phyloP scores from a whole-genome alignment of 768 basidiomycete species.

The Lactarius sp. region DNA sequence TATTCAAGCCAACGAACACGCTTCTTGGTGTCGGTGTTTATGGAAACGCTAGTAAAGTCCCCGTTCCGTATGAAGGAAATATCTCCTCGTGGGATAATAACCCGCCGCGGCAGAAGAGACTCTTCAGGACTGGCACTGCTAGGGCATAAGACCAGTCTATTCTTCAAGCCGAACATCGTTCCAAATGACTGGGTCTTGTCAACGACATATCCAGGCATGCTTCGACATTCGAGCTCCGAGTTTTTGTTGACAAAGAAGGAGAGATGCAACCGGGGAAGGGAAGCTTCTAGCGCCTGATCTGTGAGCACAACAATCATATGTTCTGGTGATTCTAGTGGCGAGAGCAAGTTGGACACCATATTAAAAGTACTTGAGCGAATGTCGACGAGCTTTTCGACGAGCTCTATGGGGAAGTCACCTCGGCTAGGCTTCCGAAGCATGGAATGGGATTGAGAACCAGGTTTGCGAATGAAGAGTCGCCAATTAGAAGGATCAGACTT shows the following conservation, averaged over 20 bases:
- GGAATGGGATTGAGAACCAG: no score
- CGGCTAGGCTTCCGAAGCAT: no score
- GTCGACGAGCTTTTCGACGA: background rate
- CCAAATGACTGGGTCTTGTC: slow-evolving; percentile 30
- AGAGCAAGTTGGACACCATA: background rate
- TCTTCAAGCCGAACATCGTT: slow-evolving; percentile 42
- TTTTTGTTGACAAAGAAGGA: no score
- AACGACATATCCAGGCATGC: no score
- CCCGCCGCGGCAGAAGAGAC: background rate
- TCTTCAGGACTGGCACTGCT: background rate
- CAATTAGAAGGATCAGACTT: slow-evolving; percentile 30
- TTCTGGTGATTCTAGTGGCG: no score
- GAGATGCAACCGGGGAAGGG: no score
- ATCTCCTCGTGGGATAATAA: no score
- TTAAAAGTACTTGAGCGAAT: slow-evolving; percentile 6
- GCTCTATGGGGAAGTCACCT: background rate
- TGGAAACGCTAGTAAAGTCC: slow-evolving; percentile 7
- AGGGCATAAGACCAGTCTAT: background rate
- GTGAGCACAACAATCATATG: background rate
- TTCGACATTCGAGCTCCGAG: no score
- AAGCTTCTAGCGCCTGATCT: background rate
- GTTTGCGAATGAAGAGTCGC: slow-evolving; percentile 15
- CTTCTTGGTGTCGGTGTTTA: background rate
- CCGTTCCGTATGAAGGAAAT: background rate
- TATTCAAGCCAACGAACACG: slow-evolving; percentile 31